Evolutionary conservation across 257 asterid genomes (phyloP).

Genomic region (Verbascum thapsus): DNA sequence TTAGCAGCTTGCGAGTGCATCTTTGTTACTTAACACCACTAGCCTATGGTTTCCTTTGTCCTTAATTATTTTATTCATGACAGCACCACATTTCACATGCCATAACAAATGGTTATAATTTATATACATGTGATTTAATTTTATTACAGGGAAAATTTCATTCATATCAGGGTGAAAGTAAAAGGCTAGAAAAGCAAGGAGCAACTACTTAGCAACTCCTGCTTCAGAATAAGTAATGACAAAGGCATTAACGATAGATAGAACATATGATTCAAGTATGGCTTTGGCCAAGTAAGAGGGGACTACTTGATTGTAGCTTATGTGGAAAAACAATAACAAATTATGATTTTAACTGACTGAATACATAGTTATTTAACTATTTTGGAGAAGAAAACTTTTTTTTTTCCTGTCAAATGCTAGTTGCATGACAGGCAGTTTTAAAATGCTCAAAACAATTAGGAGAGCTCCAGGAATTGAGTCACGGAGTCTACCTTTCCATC

Average conservation of each 20-base stretch:
- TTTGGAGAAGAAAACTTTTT: background rate
- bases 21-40: background rate
- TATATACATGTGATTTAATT: too few relatives aligned
- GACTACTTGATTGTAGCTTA: background rate
- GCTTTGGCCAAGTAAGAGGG: background rate
- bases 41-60: background rate
- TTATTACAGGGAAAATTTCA: too few relatives aligned
- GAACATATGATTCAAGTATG: background rate
- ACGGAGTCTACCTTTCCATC: background rate
- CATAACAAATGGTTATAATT: too few relatives aligned
- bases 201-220: background rate
- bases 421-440: background rate
- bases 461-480: background rate
- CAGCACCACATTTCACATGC: too few relatives aligned
- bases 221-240: background rate
- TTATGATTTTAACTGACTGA: conserved; percentile 7
- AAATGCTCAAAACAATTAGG: background rate
- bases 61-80: background rate
- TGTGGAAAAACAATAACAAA: conserved; percentile 16
- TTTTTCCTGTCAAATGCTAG: too few relatives aligned
- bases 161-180: conserved; percentile 1
- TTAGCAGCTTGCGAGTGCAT: conserved; percentile 10
- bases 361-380: background rate
- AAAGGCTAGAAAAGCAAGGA: background rate
- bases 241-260: conserved; percentile 2